These are phyloP conservation scores for Globisporangium orthogonon DNA, from an alignment of 352 stramenopile genomes.

Conservation along the genomic window DNA sequence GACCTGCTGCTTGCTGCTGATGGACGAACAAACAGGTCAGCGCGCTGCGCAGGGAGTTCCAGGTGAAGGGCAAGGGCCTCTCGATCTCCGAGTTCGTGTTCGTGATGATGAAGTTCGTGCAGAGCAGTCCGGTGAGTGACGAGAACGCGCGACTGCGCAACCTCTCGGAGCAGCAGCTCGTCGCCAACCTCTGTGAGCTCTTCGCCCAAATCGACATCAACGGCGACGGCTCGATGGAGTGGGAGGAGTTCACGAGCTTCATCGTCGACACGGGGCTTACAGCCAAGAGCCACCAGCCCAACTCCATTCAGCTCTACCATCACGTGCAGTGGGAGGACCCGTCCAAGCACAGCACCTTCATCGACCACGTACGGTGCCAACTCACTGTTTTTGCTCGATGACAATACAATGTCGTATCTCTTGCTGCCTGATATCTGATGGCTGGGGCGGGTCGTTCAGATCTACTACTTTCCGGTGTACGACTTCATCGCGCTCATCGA, in stretches of 20 bases:
- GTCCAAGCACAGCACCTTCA: slow-evolving; percentile 81
- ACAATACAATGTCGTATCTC: background rate
- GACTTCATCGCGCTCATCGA: slow-evolving; percentile 70
- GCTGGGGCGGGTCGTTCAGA: slow-evolving; percentile 12
- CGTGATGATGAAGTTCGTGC: slow-evolving; percentile 83
- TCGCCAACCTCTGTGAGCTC: slow-evolving; percentile 84
- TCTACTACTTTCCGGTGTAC: slow-evolving; percentile 78
- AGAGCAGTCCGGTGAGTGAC: slow-evolving; percentile 37
- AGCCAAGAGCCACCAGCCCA: slow-evolving; percentile 76
- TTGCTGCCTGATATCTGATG: background rate
- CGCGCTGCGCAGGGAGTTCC: slow-evolving; percentile 77
- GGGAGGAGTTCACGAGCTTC: slow-evolving; percentile 90
- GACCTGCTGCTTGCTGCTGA: background rate
- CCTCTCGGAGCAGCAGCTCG: slow-evolving; percentile 67
- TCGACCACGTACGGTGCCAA: slow-evolving; percentile 41
- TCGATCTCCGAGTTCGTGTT: slow-evolving; percentile 82
- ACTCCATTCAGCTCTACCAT: slow-evolving; percentile 85
- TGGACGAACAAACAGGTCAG: slow-evolving; percentile 30
- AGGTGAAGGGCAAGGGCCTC: slow-evolving; percentile 73
- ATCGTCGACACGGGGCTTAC: slow-evolving; percentile 86
- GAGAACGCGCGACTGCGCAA: slow-evolving; percentile 63
- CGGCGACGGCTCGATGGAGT: slow-evolving; percentile 88
- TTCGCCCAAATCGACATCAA: slow-evolving; percentile 91
- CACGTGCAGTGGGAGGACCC: slow-evolving; percentile 74
- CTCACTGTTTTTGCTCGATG: too few relatives aligned